Conservation (phyloP, 768 basidiomycete genomes). For the Termitomyces sp. region DNA sequence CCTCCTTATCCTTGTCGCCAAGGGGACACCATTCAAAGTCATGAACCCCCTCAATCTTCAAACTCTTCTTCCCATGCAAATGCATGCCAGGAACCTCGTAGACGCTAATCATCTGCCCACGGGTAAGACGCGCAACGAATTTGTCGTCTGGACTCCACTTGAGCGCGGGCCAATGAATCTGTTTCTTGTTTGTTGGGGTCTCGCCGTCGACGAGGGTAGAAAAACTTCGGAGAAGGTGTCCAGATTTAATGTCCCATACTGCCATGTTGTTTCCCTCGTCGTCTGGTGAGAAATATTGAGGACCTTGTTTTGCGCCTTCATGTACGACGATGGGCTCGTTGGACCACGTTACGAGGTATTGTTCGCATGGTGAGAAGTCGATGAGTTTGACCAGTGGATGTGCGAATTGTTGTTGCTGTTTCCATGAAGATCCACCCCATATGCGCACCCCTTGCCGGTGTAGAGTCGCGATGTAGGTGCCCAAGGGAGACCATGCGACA, state of each 20-base stretch:
- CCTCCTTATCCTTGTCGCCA: constrained; percentile 84
- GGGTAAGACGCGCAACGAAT: constrained; percentile 85
- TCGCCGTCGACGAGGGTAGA: constrained; percentile 60
- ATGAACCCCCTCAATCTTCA: constrained; percentile 96
- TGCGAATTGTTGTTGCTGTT: constrained; percentile 84
- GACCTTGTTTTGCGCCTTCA: constrained; percentile 76
- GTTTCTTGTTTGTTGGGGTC: constrained; percentile 59
- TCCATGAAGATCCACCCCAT: constrained; percentile 93
- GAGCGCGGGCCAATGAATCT: constrained; percentile 91
- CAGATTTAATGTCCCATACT: constrained; percentile 98
- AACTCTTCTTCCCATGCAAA: constrained; percentile 91
- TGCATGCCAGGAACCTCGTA: constrained; percentile 95
- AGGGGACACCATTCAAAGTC: constrained; percentile 99
- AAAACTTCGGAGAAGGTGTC: constrained; percentile 90
- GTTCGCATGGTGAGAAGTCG: constrained; percentile 96
- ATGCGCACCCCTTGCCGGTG: constrained; percentile 94
- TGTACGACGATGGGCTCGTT: constrained; percentile 88
- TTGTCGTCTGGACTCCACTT: constrained; percentile 99
- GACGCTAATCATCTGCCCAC: constrained; percentile 92
- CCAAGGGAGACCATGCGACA: constrained; percentile 94
- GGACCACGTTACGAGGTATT: constrained; percentile 97
- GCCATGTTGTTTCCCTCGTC: constrained; percentile 97
- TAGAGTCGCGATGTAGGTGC: constrained; percentile 91
- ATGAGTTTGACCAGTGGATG: constrained; percentile 94
- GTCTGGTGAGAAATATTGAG: constrained; percentile 83